Evolutionary conservation across 2,329 filamentous ascomycete species (phyloP).

Genomic region (Talaromyces sp.): DNA sequence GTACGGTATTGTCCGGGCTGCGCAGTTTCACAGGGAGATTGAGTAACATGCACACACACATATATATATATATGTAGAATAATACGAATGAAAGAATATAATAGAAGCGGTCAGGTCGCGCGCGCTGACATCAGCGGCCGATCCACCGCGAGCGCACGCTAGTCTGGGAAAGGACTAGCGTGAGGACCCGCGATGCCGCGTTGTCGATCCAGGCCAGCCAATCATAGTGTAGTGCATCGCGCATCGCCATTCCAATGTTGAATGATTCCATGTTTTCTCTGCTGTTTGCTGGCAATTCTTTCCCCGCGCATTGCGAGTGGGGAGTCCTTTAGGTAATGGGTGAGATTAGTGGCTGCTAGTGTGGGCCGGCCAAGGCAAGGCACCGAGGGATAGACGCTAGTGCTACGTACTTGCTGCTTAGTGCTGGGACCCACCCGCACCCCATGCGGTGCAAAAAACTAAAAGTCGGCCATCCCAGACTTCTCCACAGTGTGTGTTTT

Average conservation of each 20-base stretch:
- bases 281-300: neutral
- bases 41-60: neutral
- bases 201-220: neutral
- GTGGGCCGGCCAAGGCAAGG: neutral
- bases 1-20: neutral
- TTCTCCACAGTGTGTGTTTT: constrained; percentile 6
- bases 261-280: too few species aligned
- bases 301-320: neutral
- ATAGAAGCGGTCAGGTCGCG: neutral
- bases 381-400: neutral
- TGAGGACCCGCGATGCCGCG: neutral
- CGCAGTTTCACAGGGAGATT: neutral
- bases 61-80: too few species aligned
- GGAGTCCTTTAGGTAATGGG: neutral
- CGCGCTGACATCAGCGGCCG: neutral
- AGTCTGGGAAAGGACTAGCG: neutral
- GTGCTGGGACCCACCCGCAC: neutral
- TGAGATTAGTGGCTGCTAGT: neutral
- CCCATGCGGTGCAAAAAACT: constrained; percentile 6
- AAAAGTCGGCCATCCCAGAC: constrained; percentile 4
- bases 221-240: neutral
- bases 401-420: too few species aligned
- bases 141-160: neutral
- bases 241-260: neutral
- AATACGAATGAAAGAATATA: neutral